Base-by-base conservation (phyloP, 305 asterid species). In the Fraxinus angustifolia region DNA sequence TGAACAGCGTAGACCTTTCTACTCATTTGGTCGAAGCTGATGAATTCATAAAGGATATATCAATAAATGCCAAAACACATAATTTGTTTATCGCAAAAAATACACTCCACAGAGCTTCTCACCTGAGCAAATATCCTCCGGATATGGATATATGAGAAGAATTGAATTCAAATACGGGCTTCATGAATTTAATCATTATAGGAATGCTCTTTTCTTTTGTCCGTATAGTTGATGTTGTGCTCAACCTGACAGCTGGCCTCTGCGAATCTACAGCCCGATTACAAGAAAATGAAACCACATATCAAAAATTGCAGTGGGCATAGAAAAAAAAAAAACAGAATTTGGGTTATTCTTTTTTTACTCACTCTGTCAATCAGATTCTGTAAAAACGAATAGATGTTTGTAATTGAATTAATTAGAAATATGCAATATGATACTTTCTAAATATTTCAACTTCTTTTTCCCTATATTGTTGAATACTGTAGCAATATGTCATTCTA, bases 161-260 rank as follows among this genome's bases (percentile, higher is more conserved):
- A 85, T 96, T 94, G 73, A 96, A 96, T 33, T 89, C 97, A 73
- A 92, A 89, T 0, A 96, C 98, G 3, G 99, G 97, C 89, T 96
- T 94, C 83, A 85, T 48, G 83, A 96, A 96, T 75, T 87, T 92
- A 85, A 96, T 86, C 82, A 92, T 76, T 53, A 96, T 42, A 35
- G 86, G 87, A 82, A 95, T 86, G 53, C 78, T 87, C 84, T 88
- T 84, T 79, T 93, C 91, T 82, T 83, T 90, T 3, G 96, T 94
- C 82, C 94, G 79, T 87, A 79, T 89, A 81, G 81, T 85, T 73
- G 95, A 87, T n/a, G 95, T 88, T 11, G 97, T 90, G 88, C 94
- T 95, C 86, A 95, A 89, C 84, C 75, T 89, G 80, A 95, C 98
- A 12, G 84, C 76, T 50, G 99, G 99, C 82, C 96, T 87, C 88